Base-by-base conservation (phyloP, 2,329 filamentous ascomycete genomes). In the Aaosphaeria pasadenensis region DNA sequence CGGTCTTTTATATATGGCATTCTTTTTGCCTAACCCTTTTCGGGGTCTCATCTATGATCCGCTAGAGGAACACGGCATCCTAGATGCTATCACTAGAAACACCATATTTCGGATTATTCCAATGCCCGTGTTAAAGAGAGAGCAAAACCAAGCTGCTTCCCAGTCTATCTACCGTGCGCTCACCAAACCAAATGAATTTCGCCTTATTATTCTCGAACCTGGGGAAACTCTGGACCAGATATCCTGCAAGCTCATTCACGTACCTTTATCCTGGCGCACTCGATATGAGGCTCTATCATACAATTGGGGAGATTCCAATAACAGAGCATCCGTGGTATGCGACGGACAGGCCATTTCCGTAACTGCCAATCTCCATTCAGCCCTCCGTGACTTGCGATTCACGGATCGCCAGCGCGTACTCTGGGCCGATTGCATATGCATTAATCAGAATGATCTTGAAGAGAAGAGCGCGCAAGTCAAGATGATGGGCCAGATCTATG, bases 341-440 rank as follows among this genome's bases (percentile, higher is more conserved):
- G 48, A 53, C 6, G 49, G 47, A 6, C 39, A 31, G 2, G 5
- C 7, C 5, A n/a, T 57, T 1, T 38, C 5, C 1, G 41, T 60
- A 9, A 60, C 58, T 6, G 40, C 41, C 5, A 62, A 58, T 30
- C 49, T 64, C 4, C 40, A 51, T 28, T 42, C 30, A 30, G 58
- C 56, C 2, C 50, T 65, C 42, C 56, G 59, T 11, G 30, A 54
- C 31, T 30, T 40, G 39, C 39, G 39, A 24, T 9, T n/a, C 11
- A n/a, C 40, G 0, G 40, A 35, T 4, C 5, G 30, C 11, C 40
- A 2, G 6, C 49, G 52, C 5, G 50, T 48, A 4, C 28, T 61
- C 1, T 66, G 63, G 62, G 52, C 61, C 31, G 63, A 65, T 43
- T 56, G 61, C 30, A 39, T 67, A 3, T 67, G 64, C 43, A 67